Percentiles rank a stretch among this genome's conserved stretches.
These are phyloP conservation scores for Clavariopsis aquatica DNA, from an alignment of 495 filamentous ascomycete species.

Conservation along the genomic window DNA sequence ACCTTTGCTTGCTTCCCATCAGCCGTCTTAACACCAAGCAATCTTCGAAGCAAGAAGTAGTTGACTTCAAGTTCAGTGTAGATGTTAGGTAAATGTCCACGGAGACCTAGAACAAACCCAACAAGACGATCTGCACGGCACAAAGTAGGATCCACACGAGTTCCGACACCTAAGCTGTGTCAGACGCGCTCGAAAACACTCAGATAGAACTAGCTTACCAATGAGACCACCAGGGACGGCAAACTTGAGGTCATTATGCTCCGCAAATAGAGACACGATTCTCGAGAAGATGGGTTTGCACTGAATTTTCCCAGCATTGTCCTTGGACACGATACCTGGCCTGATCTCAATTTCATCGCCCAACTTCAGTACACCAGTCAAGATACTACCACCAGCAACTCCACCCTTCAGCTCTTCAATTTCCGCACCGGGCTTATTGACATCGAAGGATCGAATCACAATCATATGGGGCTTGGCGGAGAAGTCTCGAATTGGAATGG, in stretches of 20 bases:
- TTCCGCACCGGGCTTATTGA: conserved; percentile 99
- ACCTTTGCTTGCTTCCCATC: conserved; percentile 99
- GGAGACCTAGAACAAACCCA: conserved; percentile 94
- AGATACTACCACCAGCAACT: conserved; percentile 94
- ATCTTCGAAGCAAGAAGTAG: conserved; percentile 92
- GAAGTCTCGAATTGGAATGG: conserved; percentile 88
- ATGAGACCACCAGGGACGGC: conserved; percentile 96
- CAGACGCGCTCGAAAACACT: conserved; percentile 18
- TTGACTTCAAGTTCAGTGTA: conserved; percentile 98
- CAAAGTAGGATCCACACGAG: conserved; percentile 92
- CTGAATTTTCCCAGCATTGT: conserved; percentile 89
- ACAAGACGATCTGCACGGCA: conserved; percentile 98
- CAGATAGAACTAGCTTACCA: conserved; percentile 37
- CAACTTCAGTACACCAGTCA: conserved; percentile 92
- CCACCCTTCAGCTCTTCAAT: conserved; percentile 98
- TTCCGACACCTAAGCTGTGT: conserved; percentile 71
- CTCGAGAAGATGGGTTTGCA: conserved; percentile 96
- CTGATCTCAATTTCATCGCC: conserved; percentile 98
- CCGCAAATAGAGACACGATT: conserved; percentile 91
- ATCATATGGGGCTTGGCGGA: conserved; percentile 92
- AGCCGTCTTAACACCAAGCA: conserved; percentile 94
- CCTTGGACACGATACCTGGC: conserved; percentile 90
- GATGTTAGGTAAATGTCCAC: conserved; percentile 86
- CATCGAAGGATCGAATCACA: conserved; percentile 96
- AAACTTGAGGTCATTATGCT: conserved; percentile 96